Evolutionary conservation across 306 rosid species (phyloP), one percentile per base, ranked within the genome.

Genomic region (Hippophae tibetana): DNA sequence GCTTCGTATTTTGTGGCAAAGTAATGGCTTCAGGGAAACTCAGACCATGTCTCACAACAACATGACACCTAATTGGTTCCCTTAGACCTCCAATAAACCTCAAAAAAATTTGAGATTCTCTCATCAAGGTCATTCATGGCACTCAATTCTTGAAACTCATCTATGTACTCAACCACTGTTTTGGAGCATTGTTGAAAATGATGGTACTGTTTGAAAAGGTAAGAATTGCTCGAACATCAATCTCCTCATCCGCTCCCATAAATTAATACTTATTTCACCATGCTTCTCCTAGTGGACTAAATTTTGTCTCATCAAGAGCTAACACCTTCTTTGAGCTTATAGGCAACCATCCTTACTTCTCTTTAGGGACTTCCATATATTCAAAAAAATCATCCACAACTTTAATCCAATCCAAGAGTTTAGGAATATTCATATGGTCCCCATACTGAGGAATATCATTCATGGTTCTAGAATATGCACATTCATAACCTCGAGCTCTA

Each of bases 51-150:
- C 7, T 7, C 47, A 45, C 47, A 45, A 7, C 10, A 8, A 45
- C 7, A 2, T 8, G 1, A 13, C 40, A 9, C 0, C 10, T 13
- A 1, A 55, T 38, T 2, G 2, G 27, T 1, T 14, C 5, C 5
- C 13, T 38, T 10, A 55, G 8, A 10, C 59, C 18, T 26, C 38
- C 2, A 2, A 56, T 14, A 40, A 27, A 56, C 3, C 6, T 1
- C 0, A 0, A 0, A 7, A 2, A 7, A 27, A 27, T 3, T 38
- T 56, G 7, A 3, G 43, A 3, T 0, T 1, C 2, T 10, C 9
- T 56, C 60, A 0, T 5, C 13, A 7, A 46, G n/a, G 0, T 7
- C 13, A 12, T 60, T 60, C 10, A 14, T 26, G 2, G 11, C 27
- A 18, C 23, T 18, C 23, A 18, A 18, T 18, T 18, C 23, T 18